Base-by-base conservation (phyloP, 2,329 filamentous ascomycete species). In the Hymenoscyphus scutula region DNA sequence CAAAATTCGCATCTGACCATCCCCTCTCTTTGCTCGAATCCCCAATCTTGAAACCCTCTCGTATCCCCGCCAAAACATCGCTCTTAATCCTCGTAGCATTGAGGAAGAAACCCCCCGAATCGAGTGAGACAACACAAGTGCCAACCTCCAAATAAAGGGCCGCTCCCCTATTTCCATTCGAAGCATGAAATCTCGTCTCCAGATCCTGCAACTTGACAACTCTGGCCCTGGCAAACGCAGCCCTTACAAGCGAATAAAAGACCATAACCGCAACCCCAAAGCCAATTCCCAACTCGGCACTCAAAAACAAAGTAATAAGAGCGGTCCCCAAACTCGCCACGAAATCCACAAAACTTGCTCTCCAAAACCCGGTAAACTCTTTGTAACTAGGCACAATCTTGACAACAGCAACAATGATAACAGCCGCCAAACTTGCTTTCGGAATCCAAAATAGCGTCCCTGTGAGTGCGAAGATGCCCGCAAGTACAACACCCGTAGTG, bases 361-460 rank as follows among this genome's bases (percentile, higher is more conserved):
- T 82, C 84, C 86, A 89, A 75, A 85, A 89, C 8, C 78, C 76
- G 71, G 86, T 88, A 27, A 65, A 66, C 3, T 61, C 62, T 10
- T 32, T 48, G 25, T 41, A 69, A 17, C 58, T 54, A 8, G 63
- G 30, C 13, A 67, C 27, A 25, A 67, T 66, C 34, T 58, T 53
- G 34, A 62, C 62, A 5, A 67, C 65, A 4, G 67, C 65, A 17
- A 59, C 53, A 23, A 69, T 64, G 66, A 89, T 88, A 63, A 89
- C 87, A 4, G 86, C 86, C 0, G 86, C 81, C 1, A 89, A 78
- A 0, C 84, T 87, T 0, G 85, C 81, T 67, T 88, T 88, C 0
- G 86, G 86, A 19, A 89, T 85, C 85, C 86, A 89, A 75, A 84
- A 89, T 0, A 89, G 78, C 0, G 84, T 82, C 0, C 82, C 83